Percentiles rank a stretch among this genome's conserved stretches.
Evolutionary conservation across 306 rosid species (phyloP).

Genomic region (Bauhinia variegata): DNA sequence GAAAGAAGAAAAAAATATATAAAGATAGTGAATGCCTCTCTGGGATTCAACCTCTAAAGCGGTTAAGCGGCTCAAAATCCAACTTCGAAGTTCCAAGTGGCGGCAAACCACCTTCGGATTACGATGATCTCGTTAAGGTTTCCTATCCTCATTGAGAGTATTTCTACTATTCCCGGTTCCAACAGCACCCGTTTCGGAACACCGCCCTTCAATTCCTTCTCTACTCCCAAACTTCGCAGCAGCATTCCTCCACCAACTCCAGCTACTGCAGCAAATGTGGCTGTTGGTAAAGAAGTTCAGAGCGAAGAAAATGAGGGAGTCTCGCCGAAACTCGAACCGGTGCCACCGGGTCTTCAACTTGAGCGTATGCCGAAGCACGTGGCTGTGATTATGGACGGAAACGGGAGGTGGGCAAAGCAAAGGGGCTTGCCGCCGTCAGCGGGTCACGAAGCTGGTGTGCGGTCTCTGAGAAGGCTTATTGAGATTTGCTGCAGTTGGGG

Average conservation of each 20-base stretch:
- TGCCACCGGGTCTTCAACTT: slow-evolving; percentile 50
- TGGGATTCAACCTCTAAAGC: background rate
- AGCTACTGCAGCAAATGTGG: slow-evolving; percentile 1
- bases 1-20: too few species aligned
- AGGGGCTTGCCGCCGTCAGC: slow-evolving; percentile 43
- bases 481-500: slow-evolving; percentile 63
- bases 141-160: slow-evolving; percentile 39
- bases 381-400: slow-evolving; percentile 85
- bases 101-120: background rate
- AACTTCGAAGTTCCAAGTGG: too few species aligned
- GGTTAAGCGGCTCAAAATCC: background rate
- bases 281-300: slow-evolving; percentile 8
- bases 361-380: slow-evolving; percentile 85
- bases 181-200: background rate
- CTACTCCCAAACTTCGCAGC: background rate
- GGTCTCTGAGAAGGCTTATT: slow-evolving; percentile 45
- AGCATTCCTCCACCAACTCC: too few species aligned
- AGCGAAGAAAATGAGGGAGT: background rate
- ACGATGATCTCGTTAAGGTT: slow-evolving; percentile 44
- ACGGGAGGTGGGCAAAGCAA: slow-evolving; percentile 76
- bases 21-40: too few species aligned
- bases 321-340: slow-evolving; percentile 30
- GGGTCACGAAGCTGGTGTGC: slow-evolving; percentile 66
- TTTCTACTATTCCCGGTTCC: background rate
- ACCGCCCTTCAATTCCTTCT: background rate